These are phyloP conservation scores for Volvox carteri DNA, from an alignment of 163 green algal genomes.

Conservation along the genomic window DNA sequence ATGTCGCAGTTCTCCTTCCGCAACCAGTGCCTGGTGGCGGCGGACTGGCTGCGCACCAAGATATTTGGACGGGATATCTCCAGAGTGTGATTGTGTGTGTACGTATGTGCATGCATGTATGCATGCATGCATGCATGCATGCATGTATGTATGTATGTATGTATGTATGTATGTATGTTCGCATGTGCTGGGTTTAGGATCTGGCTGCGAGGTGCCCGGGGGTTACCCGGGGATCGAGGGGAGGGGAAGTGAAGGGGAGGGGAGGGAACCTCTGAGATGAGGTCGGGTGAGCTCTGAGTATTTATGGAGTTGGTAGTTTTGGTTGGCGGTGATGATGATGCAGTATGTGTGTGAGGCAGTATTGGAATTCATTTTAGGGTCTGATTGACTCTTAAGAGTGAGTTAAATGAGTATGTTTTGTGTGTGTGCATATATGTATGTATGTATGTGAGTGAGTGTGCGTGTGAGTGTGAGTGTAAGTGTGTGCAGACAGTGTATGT, in stretches of 20 bases:
- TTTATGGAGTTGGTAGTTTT: not conserved
- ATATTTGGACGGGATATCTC: constrained; percentile 85
- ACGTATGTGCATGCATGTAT: not conserved
- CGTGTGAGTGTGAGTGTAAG: too few relatives aligned
- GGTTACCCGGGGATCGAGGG: not conserved
- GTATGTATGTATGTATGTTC: not conserved
- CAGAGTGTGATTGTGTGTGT: constrained; percentile 66
- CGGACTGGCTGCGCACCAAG: constrained; percentile 86
- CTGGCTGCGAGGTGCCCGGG: not conserved
- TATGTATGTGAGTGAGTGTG: too few relatives aligned
- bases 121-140: not conserved
- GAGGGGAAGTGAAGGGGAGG: too few relatives aligned
- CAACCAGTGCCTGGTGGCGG: constrained; percentile 87
- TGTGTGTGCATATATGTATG: too few relatives aligned
- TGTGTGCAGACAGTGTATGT: too few relatives aligned
- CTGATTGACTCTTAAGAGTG: not conserved
- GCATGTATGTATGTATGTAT: constrained; percentile 7
- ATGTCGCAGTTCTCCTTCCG: constrained; percentile 84
- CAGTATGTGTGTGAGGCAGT: not conserved
- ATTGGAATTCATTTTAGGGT: not conserved
- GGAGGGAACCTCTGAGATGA: too few relatives aligned
- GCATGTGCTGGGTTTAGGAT: not conserved
- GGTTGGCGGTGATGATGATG: not conserved
- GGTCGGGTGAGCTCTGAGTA: too few relatives aligned
- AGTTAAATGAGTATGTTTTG: too few relatives aligned